Evolutionary conservation across 345 rosid species (phyloP).

Genomic region (Citrus cavaleriei): DNA sequence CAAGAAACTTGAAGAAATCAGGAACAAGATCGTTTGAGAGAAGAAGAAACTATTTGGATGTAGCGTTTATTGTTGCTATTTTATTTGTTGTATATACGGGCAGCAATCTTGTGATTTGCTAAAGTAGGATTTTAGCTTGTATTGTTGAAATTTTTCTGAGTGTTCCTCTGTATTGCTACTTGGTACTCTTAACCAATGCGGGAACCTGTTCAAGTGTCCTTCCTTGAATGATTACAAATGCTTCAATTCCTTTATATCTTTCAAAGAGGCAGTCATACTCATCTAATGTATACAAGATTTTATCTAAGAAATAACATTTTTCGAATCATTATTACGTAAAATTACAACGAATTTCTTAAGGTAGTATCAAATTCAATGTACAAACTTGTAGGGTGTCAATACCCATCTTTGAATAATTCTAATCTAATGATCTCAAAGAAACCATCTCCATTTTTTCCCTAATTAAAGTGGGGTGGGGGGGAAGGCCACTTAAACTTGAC

Average conservation of each 20-base stretch:
- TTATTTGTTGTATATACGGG: slow-evolving; percentile 1
- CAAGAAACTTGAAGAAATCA: slow-evolving; percentile 92
- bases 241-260: neutral
- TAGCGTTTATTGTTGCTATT: neutral
- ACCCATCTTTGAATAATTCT: no score
- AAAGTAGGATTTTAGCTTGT: neutral
- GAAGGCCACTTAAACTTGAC: no score
- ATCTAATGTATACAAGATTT: neutral
- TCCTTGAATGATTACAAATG: neutral
- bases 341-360: no score
- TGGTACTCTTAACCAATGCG: neutral
- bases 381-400: no score
- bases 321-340: no score
- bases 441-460: no score
- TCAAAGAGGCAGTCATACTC: neutral
- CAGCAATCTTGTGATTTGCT: neutral
- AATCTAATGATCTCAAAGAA: no score
- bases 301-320: no score
- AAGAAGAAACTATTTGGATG: slow-evolving; percentile 1
- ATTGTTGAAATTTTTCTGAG: neutral
- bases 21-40: slow-evolving; percentile 70
- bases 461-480: no score
- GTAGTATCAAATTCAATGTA: no score
- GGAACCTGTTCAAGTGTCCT: neutral
- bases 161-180: neutral